These are phyloP conservation scores for Globisporangium takayamanum DNA, from an alignment of 352 stramenopile species.

Conservation along the genomic window DNA sequence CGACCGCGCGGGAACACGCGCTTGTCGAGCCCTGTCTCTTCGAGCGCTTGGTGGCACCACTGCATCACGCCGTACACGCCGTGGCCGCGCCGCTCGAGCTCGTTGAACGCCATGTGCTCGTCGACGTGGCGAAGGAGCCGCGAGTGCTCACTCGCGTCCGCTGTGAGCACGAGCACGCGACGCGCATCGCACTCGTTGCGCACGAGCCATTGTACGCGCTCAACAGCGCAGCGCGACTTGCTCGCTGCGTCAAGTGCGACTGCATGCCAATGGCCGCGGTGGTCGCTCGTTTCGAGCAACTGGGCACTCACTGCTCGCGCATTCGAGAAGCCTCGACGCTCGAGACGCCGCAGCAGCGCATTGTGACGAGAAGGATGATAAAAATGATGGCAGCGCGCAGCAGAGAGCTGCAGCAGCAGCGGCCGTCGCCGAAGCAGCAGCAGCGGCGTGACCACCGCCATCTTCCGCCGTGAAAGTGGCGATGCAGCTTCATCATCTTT, in stretches of 20 bases:
- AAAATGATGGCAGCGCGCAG: neutral
- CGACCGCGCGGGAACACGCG: slow-evolving; percentile 42
- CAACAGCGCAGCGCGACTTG: slow-evolving; percentile 20
- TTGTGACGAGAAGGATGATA: no score
- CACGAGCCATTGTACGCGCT: slow-evolving; percentile 31
- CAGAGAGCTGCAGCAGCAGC: no score
- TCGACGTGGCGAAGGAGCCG: slow-evolving; percentile 20
- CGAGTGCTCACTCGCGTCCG: slow-evolving; percentile 16
- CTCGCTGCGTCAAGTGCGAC: slow-evolving; percentile 8
- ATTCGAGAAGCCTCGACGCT: neutral
- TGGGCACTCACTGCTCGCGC: neutral
- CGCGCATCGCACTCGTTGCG: slow-evolving; percentile 4
- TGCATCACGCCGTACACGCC: slow-evolving; percentile 42
- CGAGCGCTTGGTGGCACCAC: slow-evolving; percentile 60
- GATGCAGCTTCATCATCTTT: no score
- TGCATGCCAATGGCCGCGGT: slow-evolving; percentile 28
- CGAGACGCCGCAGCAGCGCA: neutral
- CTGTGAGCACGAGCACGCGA: slow-evolving; percentile 36
- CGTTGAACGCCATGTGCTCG: slow-evolving; percentile 36
- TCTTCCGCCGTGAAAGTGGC: neutral
- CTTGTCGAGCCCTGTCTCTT: slow-evolving; percentile 49
- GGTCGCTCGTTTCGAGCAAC: slow-evolving; percentile 6
- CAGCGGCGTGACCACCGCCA: neutral
- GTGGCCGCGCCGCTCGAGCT: slow-evolving; percentile 65
- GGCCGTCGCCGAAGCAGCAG: neutral